Percentiles rank a stretch among this genome's conserved stretches.
phyloP scores from a whole-genome alignment of 2,329 filamentous ascomycete species.

The Alternaria metachromatica region DNA sequence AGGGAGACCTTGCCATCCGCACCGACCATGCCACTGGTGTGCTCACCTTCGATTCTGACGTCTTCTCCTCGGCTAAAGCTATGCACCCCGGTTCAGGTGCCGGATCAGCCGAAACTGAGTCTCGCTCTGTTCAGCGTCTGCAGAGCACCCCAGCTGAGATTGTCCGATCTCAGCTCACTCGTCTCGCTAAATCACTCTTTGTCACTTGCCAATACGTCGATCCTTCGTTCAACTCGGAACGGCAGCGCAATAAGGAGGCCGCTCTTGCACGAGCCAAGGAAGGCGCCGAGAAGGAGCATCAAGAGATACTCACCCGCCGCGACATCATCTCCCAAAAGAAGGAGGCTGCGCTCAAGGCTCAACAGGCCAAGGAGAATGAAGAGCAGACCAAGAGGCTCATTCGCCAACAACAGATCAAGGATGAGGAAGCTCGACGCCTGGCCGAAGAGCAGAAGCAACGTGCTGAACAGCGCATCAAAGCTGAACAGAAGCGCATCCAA shows the following conservation, averaged over 20 bases:
- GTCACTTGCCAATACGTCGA: constrained; percentile 97
- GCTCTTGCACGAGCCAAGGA: constrained; percentile 82
- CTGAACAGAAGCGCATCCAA: constrained; percentile 52
- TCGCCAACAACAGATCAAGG: constrained; percentile 84
- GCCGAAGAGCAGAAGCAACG: constrained; percentile 92
- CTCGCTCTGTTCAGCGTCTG: constrained; percentile 86
- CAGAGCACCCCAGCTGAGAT: constrained; percentile 99
- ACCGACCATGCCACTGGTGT: constrained; percentile 95
- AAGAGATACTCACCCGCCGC: constrained; percentile 82
- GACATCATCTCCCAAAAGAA: constrained; percentile 96
- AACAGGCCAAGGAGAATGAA: constrained; percentile 89
- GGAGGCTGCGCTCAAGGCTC: constrained; percentile 87
- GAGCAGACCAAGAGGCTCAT: constrained; percentile 87
- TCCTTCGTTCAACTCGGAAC: constrained; percentile 82
- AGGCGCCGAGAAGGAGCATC: constrained; percentile 91
- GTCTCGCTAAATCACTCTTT: constrained; percentile 88
- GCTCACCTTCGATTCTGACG: constrained; percentile 95
- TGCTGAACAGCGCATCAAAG: constrained; percentile 84
- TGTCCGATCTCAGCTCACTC: constrained; percentile 90
- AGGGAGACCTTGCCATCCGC: constrained; percentile 94
- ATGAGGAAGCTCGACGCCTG: constrained; percentile 87
- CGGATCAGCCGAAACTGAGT: constrained; percentile 86
- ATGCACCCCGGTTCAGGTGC: constrained; percentile 82
- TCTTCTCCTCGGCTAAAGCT: constrained; percentile 96
- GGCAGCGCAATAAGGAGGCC: constrained; percentile 77